Evolutionary conservation across 164 flowering plant genomes (phyloP).

Genomic region (Brasenia schreberi): DNA sequence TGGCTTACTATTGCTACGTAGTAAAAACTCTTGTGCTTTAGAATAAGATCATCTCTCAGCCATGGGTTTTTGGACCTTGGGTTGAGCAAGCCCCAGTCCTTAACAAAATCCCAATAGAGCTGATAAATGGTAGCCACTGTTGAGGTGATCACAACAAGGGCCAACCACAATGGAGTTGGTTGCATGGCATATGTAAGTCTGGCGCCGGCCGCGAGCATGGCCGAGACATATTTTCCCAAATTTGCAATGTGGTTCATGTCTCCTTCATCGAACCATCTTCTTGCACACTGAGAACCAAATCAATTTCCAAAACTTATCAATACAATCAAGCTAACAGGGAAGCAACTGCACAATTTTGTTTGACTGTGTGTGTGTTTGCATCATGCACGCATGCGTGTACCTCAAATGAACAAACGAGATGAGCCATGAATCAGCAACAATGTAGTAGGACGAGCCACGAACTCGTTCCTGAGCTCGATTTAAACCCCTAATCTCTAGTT

Average conservation of each 20-base stretch:
- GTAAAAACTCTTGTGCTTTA: constrained; percentile 67
- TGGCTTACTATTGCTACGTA: constrained; percentile 68
- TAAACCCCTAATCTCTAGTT: not conserved
- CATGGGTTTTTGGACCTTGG: constrained; percentile 54
- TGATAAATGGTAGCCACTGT: constrained; percentile 74
- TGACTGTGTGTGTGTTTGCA: not conserved
- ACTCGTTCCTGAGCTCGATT: too few relatives aligned
- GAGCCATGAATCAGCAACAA: not conserved
- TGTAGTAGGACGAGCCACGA: too few relatives aligned
- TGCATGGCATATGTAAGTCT: constrained; percentile 57
- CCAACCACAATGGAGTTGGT: constrained; percentile 34
- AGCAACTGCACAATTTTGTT: not conserved
- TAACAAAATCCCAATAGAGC: constrained; percentile 91
- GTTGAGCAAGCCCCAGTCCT: constrained; percentile 84
- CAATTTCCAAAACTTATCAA: not conserved
- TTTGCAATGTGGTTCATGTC: constrained; percentile 61
- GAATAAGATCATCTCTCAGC: constrained; percentile 78
- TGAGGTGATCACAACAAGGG: constrained; percentile 52
- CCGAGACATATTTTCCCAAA: constrained; percentile 96
- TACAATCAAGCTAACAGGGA: not conserved
- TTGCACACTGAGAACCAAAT: constrained; percentile 52
- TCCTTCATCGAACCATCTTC: constrained; percentile 79
- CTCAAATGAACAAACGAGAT: not conserved
- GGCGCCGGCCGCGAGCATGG: constrained; percentile 96
- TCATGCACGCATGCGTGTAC: not conserved